phyloP scores from a whole-genome alignment of 495 filamentous ascomycete species.

The Neurospora sublineolata region DNA sequence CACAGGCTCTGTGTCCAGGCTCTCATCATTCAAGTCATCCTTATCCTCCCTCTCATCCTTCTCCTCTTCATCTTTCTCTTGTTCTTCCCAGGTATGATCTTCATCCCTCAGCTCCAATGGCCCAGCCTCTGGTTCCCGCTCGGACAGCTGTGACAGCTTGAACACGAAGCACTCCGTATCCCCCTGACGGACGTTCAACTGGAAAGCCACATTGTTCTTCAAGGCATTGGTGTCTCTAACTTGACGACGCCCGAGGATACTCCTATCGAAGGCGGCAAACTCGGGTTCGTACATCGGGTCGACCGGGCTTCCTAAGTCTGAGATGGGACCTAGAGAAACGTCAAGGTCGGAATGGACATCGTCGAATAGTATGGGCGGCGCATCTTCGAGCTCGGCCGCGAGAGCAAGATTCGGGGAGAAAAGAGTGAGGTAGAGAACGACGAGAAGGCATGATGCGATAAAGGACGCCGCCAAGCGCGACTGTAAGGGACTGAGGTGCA shows the following conservation, averaged over 20 bases:
- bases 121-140: neutral
- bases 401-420: slow-evolving; percentile 46
- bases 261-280: slow-evolving; percentile 45
- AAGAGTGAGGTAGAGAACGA: slow-evolving; percentile 45
- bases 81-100: neutral
- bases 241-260: slow-evolving; percentile 50
- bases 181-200: slow-evolving; percentile 46
- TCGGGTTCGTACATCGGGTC: slow-evolving; percentile 43
- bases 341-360: slow-evolving; percentile 22
- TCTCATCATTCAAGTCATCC: neutral
- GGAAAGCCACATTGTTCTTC: slow-evolving; percentile 50
- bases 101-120: slow-evolving; percentile 13
- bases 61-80: slow-evolving; percentile 1
- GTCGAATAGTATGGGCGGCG: slow-evolving; percentile 31
- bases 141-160: slow-evolving; percentile 4
- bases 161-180: slow-evolving; percentile 32
- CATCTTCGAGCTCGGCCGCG: slow-evolving; percentile 40
- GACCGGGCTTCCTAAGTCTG: slow-evolving; percentile 12
- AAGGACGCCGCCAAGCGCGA: slow-evolving; percentile 57
- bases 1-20: neutral
- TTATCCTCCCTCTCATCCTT: slow-evolving; percentile 2
- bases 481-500: slow-evolving; percentile 57
- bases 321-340: slow-evolving; percentile 12
- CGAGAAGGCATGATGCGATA: slow-evolving; percentile 41
- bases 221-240: slow-evolving; percentile 34